Conservation (phyloP, 2,329 filamentous ascomycete species). For the Teratosphaeria nubilosa region DNA sequence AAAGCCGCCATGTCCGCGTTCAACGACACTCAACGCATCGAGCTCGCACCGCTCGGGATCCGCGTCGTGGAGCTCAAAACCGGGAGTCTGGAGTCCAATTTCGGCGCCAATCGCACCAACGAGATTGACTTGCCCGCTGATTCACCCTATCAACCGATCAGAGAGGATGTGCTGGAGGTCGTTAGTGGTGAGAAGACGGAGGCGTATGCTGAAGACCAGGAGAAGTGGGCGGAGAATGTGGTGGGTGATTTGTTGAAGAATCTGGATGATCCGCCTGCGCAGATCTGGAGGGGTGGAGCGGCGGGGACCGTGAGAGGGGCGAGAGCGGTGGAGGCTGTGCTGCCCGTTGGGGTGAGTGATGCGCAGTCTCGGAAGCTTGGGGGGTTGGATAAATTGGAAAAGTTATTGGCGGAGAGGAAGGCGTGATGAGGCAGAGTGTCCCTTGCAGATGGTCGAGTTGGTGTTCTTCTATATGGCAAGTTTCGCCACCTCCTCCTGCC, state of each 20-base stretch:
- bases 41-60: not conserved
- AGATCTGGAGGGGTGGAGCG: not conserved
- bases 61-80: not conserved
- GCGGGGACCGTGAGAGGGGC: not conserved
- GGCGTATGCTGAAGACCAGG: conserved; percentile 3
- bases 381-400: not conserved
- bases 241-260: not conserved
- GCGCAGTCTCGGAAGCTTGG: not conserved
- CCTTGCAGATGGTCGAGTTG: no score
- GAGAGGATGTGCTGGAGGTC: conserved; percentile 5
- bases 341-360: not conserved
- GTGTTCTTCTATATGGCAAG: no score
- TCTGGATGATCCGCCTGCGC: not conserved
- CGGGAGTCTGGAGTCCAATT: not conserved
- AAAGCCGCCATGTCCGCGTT: conserved; percentile 54
- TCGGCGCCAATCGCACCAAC: not conserved
- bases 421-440: not conserved
- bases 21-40: not conserved
- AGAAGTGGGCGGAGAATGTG: conserved; percentile 1
- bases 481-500: no score
- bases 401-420: not conserved
- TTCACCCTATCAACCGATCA: conserved; percentile 5
- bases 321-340: not conserved
- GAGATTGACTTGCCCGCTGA: conserved; percentile 4
- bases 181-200: conserved; percentile 4